Conservation (phyloP, 148 eudicot species). For the Silene latifolia region DNA sequence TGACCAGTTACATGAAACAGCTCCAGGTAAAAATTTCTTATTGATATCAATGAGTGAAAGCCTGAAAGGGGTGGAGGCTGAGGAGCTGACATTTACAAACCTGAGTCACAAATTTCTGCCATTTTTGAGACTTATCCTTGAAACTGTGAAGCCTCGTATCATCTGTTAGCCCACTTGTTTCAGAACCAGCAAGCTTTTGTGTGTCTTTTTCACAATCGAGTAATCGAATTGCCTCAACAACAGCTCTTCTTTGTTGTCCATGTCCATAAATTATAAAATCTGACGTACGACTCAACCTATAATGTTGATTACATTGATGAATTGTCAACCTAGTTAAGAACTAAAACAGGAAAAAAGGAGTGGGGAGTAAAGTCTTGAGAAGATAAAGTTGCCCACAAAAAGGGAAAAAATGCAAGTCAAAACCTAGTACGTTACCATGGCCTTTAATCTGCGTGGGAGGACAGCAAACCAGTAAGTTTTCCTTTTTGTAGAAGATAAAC, state of each 20-base stretch:
- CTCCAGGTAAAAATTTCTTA: background rate
- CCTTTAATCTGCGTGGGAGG: no score
- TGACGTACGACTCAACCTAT: slow-evolving; percentile 78
- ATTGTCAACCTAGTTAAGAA: background rate
- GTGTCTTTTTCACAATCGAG: slow-evolving; percentile 42
- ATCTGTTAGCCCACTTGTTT: slow-evolving; percentile 33
- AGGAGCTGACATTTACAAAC: slow-evolving; percentile 35
- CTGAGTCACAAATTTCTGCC: slow-evolving; percentile 87
- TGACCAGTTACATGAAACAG: background rate
- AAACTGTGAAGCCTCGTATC: slow-evolving; percentile 41
- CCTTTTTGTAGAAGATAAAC: no score
- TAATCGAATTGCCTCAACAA: slow-evolving; percentile 83
- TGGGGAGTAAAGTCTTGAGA: background rate
- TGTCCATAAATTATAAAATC: slow-evolving; percentile 88
- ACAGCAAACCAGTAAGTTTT: no score
- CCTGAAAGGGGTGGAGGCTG: background rate
- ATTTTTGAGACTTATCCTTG: slow-evolving; percentile 83
- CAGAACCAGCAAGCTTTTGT: slow-evolving; percentile 30
- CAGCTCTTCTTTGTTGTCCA: slow-evolving; percentile 91
- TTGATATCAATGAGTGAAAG: background rate
- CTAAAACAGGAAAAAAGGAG: background rate
- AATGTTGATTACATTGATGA: slow-evolving; percentile 7
- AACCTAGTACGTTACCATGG: no score
- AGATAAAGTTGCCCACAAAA: background rate
- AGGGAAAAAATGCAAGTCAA: background rate